These are phyloP conservation scores for Plasmodium malariae DNA, from an alignment of 169 alveolate genomes.

Conservation along the genomic window DNA sequence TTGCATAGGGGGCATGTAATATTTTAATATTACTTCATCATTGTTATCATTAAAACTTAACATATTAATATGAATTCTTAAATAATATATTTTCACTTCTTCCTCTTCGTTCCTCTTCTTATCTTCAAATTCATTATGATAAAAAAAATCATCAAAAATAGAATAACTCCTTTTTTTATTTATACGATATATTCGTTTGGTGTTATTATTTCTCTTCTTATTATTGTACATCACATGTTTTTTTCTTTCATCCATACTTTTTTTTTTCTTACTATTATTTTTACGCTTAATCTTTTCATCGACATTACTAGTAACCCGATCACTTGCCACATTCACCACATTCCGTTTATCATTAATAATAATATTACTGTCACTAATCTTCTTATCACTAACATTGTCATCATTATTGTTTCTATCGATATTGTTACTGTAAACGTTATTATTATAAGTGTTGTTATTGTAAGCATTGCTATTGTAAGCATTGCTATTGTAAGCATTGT, in stretches of 20 bases:
- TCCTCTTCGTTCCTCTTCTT: background rate
- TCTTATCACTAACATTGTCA: background rate
- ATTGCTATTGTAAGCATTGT: too few relatives aligned
- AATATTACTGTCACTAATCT: background rate
- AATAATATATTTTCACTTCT: constrained; percentile 20
- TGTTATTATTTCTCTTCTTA: background rate
- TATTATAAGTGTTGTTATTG: too few relatives aligned
- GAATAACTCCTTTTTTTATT: background rate
- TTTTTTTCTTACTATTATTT: background rate
- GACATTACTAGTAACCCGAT: too few relatives aligned
- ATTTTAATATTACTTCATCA: constrained; percentile 55
- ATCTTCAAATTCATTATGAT: constrained; percentile 15
- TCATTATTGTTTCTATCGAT: background rate
- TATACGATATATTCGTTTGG: background rate
- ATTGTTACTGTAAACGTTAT: too few relatives aligned
- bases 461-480: too few relatives aligned
- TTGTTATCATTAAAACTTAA: constrained; percentile 24
- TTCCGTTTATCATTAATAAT: background rate
- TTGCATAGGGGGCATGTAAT: constrained; percentile 25
- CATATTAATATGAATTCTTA: constrained; percentile 31
- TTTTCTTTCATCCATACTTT: background rate
- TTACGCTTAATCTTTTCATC: constrained; percentile 22
- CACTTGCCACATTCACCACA: constrained; percentile 5
- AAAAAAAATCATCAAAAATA: constrained; percentile 3
- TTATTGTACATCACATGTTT: background rate